phyloP scores from a whole-genome alignment of 768 basidiomycete species.

The Mycena latifolia region DNA sequence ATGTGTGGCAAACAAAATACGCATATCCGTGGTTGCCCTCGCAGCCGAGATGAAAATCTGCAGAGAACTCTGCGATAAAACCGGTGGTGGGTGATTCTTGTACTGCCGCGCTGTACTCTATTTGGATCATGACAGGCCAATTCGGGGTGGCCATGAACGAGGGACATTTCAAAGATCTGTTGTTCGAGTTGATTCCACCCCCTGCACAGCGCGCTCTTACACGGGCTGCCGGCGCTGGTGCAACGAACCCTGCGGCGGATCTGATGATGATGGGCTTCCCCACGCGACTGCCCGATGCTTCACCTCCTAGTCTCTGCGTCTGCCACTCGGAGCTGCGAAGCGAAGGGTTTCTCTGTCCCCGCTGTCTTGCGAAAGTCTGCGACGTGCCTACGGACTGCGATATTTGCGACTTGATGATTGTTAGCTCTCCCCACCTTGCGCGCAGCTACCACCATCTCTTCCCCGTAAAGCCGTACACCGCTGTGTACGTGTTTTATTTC shows the following conservation, averaged over 20 bases:
- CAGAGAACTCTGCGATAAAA: constrained; percentile 90
- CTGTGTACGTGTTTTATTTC: constrained; percentile 71
- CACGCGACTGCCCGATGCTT: constrained; percentile 87
- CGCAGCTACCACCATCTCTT: constrained; percentile 96
- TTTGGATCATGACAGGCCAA: constrained; percentile 59
- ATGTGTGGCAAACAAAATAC: constrained; percentile 85
- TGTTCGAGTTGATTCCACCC: constrained; percentile 96
- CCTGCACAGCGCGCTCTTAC: constrained; percentile 81
- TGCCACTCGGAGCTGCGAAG: constrained; percentile 95
- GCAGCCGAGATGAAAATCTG: constrained; percentile 99
- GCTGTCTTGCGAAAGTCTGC: constrained; percentile 94
- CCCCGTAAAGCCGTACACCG: constrained; percentile 88
- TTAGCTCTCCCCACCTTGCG: constrained; percentile 96
- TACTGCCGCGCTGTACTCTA: constrained; percentile 7
- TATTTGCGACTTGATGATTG: constrained; percentile 97
- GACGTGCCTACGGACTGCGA: constrained; percentile 99
- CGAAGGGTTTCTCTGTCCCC: constrained; percentile 95
- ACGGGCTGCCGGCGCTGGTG: constrained; percentile 57
- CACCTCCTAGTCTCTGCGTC: constrained; percentile 87
- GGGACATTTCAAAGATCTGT: constrained; percentile 94
- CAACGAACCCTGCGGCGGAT: constrained; percentile 79
- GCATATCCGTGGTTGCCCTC: constrained; percentile 93
- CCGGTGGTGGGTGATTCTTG: constrained; percentile 75
- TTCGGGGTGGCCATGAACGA: constrained; percentile 99
- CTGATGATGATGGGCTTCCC: constrained; percentile 99